Conservation (phyloP, 805 yeast species). For the Suhomyces sp. region DNA sequence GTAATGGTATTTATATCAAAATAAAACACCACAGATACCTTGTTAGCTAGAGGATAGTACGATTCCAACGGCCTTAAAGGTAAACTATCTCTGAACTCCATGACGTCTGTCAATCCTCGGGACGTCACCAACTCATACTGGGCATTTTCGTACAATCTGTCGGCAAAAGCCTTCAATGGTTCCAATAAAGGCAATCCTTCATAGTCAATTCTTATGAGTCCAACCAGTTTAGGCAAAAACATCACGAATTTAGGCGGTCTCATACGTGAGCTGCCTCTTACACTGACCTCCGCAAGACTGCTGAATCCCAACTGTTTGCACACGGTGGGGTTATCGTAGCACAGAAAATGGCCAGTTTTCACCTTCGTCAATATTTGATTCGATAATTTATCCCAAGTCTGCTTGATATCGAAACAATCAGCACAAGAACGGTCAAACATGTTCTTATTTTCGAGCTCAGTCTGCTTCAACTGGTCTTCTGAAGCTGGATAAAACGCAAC, state of each 20-base stretch:
- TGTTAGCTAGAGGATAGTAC: slow-evolving; percentile 38
- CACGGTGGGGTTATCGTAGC: slow-evolving; percentile 47
- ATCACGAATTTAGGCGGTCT: slow-evolving; percentile 43
- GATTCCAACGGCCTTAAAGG: slow-evolving; percentile 30
- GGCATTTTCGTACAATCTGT: slow-evolving; percentile 46
- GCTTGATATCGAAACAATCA: slow-evolving; percentile 50
- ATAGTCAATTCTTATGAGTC: slow-evolving; percentile 49
- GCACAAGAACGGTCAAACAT: slow-evolving; percentile 41
- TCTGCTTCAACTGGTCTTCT: slow-evolving; percentile 35
- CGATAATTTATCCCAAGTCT: slow-evolving; percentile 57
- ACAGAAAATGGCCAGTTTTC: slow-evolving; percentile 57
- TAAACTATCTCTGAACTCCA: slow-evolving; percentile 27
- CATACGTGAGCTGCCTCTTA: slow-evolving; percentile 6
- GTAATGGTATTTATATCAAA: slow-evolving; percentile 50
- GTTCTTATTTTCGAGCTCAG: slow-evolving; percentile 29
- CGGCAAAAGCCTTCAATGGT: slow-evolving; percentile 42
- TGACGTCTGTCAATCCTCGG: slow-evolving; percentile 27
- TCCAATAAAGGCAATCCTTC: slow-evolving; percentile 31
- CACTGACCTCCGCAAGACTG: slow-evolving; percentile 20
- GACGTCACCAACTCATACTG: slow-evolving; percentile 34
- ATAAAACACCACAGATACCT: slow-evolving; percentile 51
- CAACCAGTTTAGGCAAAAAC: slow-evolving; percentile 50
- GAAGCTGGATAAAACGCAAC: slow-evolving; percentile 67
- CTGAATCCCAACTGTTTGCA: slow-evolving; percentile 52
- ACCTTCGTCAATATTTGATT: slow-evolving; percentile 42